These are phyloP conservation scores for Uncinocarpus reesii DNA, from an alignment of 2,329 filamentous ascomycete species.

Conservation along the genomic window DNA sequence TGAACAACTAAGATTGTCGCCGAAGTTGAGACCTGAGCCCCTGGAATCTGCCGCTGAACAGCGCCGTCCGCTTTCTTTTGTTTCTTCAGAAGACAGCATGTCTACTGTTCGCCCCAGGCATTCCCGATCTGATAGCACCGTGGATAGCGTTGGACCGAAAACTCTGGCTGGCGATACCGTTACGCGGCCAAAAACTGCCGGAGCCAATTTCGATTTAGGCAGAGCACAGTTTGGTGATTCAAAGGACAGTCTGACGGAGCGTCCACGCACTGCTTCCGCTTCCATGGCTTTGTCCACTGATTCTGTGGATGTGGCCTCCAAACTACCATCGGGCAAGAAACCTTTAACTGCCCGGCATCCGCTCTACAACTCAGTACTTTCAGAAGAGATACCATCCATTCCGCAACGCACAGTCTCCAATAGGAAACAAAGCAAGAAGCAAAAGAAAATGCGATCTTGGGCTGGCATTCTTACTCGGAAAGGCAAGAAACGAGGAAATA, in stretches of 20 bases:
- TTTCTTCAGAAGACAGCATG: slow-evolving; percentile 71
- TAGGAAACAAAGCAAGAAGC: slow-evolving; percentile 38
- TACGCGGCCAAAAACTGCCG: slow-evolving; percentile 37
- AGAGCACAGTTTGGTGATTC: slow-evolving; percentile 15
- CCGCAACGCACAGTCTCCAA: neutral
- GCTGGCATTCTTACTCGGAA: slow-evolving; percentile 44
- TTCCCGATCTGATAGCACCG: slow-evolving; percentile 52
- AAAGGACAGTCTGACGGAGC: slow-evolving; percentile 23
- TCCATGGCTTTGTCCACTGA: slow-evolving; percentile 17
- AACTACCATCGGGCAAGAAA: neutral
- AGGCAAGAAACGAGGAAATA: slow-evolving; percentile 36
- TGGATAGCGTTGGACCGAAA: slow-evolving; percentile 24
- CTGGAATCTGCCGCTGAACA: slow-evolving; percentile 41
- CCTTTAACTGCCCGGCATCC: neutral
- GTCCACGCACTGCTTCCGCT: slow-evolving; percentile 34
- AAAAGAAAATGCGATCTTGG: slow-evolving; percentile 64
- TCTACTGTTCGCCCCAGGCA: slow-evolving; percentile 59
- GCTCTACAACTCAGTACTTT: slow-evolving; percentile 4
- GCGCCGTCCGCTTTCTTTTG: slow-evolving; percentile 67
- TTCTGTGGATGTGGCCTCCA: neutral
- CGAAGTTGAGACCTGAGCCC: slow-evolving; percentile 11
- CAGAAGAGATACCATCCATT: slow-evolving; percentile 1
- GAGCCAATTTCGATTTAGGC: slow-evolving; percentile 28
- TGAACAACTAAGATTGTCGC: neutral
- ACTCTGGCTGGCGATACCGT: slow-evolving; percentile 18